Conservation (phyloP, 2,329 filamentous ascomycete species). For the Dactylellina leptospora region DNA sequence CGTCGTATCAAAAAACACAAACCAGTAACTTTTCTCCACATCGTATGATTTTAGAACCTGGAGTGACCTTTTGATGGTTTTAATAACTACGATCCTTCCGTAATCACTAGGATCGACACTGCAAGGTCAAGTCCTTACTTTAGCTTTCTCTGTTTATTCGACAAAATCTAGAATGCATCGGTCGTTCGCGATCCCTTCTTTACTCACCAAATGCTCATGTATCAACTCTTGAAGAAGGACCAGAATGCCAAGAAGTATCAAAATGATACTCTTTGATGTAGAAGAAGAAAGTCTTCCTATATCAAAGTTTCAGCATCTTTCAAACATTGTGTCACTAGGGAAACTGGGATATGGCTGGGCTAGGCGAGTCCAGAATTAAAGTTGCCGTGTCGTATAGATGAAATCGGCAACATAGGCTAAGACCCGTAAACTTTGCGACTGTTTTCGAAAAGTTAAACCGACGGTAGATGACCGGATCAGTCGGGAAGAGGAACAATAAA, state of each 20-base stretch:
- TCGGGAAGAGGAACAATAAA: slow-evolving; percentile 36
- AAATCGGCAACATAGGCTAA: slow-evolving; percentile 26
- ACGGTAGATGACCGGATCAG: slow-evolving; percentile 31
- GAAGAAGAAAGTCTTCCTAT: no score
- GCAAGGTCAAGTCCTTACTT: slow-evolving; percentile 32
- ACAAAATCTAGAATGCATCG: slow-evolving; percentile 43
- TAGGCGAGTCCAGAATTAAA: slow-evolving; percentile 35
- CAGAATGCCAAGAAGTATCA: no score
- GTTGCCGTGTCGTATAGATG: slow-evolving; percentile 42
- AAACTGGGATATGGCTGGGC: slow-evolving; percentile 1
- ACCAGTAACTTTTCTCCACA: neutral
- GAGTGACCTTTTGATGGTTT: slow-evolving; percentile 20
- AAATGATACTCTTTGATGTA: no score
- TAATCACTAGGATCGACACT: slow-evolving; percentile 38
- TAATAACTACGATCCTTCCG: slow-evolving; percentile 24
- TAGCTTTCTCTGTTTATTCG: slow-evolving; percentile 13
- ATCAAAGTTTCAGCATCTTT: slow-evolving; percentile 8
- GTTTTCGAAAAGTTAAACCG: neutral
- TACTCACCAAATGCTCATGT: no score
- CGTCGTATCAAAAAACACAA: neutral
- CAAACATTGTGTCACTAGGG: slow-evolving; percentile 4
- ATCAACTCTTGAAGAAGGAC: no score
- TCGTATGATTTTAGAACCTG: neutral
- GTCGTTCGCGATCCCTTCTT: no score
- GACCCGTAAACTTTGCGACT: slow-evolving; percentile 1